phyloP scores from a whole-genome alignment of 192 early-diverging fungal genomes.

The Phlyctochytrium planicorne region DNA sequence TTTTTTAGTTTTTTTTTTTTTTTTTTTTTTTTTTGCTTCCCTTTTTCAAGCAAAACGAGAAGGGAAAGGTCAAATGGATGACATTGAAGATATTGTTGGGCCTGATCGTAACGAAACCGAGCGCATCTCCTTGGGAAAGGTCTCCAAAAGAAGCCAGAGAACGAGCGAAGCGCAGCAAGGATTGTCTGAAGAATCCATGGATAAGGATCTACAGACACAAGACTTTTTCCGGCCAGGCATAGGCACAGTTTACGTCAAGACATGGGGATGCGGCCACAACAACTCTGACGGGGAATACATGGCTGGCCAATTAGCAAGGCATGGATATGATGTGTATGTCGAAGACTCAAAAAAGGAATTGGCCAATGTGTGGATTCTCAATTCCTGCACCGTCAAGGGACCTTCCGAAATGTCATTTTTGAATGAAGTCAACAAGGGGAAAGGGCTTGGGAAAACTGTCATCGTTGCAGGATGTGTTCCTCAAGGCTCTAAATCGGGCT shows the following conservation, averaged over 20 bases:
- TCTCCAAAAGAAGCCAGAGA: slow-evolving; percentile 6
- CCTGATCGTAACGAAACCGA: slow-evolving; percentile 13
- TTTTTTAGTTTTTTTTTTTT: too few relatives aligned
- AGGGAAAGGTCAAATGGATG: too few relatives aligned
- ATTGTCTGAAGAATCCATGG: not conserved
- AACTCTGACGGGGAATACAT: slow-evolving; percentile 54
- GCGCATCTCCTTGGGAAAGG: not conserved
- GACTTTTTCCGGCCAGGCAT: slow-evolving; percentile 46
- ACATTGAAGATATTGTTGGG: slow-evolving; percentile 36
- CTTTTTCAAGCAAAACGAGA: too few relatives aligned
- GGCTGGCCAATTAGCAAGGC: slow-evolving; percentile 50
- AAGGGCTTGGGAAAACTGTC: slow-evolving; percentile 47
- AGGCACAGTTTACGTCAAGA: slow-evolving; percentile 49
- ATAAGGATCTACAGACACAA: slow-evolving; percentile 13
- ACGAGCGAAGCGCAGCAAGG: too few relatives aligned
- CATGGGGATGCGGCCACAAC: slow-evolving; percentile 52
- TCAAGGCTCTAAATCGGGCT: slow-evolving; percentile 36
- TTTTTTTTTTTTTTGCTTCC: too few relatives aligned
- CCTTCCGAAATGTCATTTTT: slow-evolving; percentile 57
- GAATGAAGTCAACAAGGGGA: slow-evolving; percentile 50
- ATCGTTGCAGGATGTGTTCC: slow-evolving; percentile 63
- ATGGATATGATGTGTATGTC: slow-evolving; percentile 51
- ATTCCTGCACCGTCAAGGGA: slow-evolving; percentile 63
- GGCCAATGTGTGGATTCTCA: slow-evolving; percentile 61
- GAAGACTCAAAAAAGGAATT: slow-evolving; percentile 35